These are phyloP conservation scores for Serendipita sp. DNA, from an alignment of 768 basidiomycete species.

Conservation along the genomic window DNA sequence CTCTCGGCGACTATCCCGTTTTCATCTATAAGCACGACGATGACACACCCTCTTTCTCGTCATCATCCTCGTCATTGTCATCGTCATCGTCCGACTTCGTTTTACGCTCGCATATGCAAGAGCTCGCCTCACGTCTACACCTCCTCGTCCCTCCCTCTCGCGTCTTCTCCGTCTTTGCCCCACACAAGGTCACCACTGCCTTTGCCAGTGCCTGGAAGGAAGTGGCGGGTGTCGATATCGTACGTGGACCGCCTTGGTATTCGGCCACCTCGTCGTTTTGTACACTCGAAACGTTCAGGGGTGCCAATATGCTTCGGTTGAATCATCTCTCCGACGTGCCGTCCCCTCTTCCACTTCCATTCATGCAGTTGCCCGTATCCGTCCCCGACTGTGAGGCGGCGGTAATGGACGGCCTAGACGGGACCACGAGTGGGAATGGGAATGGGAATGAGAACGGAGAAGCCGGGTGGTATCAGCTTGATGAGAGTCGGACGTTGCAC, in stretches of 20 bases:
- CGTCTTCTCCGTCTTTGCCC: slow-evolving; percentile 4
- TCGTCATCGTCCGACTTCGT: too few relatives aligned
- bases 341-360: too few relatives aligned
- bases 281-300: neutral
- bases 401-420: too few relatives aligned
- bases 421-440: neutral
- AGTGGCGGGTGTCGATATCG: neutral
- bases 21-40: neutral
- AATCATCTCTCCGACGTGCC: neutral
- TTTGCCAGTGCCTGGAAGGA: neutral
- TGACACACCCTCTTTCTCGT: neutral
- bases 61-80: neutral
- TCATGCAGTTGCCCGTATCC: too few relatives aligned
- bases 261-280: neutral
- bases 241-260: neutral
- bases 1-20: neutral
- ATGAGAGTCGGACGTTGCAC: neutral
- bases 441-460: neutral
- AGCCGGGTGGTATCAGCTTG: too few relatives aligned
- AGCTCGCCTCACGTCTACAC: neutral
- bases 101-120: neutral
- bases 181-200: neutral
- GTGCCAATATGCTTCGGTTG: neutral
- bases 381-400: too few relatives aligned
- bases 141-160: neutral